phyloP scores from a whole-genome alignment of 306 rosid species.

The Cucurbita pepo region DNA sequence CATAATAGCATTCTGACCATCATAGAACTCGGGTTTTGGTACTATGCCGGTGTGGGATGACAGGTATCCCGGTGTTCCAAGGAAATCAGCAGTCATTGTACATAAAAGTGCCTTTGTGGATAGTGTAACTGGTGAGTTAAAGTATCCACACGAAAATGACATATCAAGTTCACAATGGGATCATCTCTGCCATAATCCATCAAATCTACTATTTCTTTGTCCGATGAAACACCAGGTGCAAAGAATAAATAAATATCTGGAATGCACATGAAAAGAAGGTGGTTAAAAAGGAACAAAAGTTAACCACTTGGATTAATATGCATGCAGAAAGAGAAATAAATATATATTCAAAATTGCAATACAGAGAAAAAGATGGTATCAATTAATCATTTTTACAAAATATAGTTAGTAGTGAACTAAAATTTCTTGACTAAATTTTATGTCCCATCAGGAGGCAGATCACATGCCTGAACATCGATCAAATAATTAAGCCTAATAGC shows the following conservation, averaged over 20 bases:
- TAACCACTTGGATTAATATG: not conserved
- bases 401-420: not conserved
- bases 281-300: not conserved
- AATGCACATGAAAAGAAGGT: conserved; percentile 7
- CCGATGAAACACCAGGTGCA: conserved; percentile 67
- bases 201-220: conserved; percentile 58
- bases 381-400: not conserved
- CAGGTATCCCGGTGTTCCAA: too few species aligned
- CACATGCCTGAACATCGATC: not conserved
- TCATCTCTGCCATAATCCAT: conserved; percentile 46
- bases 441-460: not conserved
- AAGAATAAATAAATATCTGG: conserved; percentile 86
- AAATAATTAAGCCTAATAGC: not conserved
- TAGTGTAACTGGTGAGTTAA: conserved; percentile 58
- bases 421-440: not conserved
- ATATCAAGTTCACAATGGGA: conserved; percentile 48
- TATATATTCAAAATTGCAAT: not conserved
- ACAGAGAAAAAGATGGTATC: not conserved
- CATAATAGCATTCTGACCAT: too few species aligned
- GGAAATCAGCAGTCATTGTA: too few species aligned
- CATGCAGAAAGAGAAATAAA: not conserved
- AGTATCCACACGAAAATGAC: conserved; percentile 73
- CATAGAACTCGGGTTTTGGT: too few species aligned
- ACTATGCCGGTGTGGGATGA: too few species aligned
- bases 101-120: too few species aligned